Base-by-base conservation (phyloP, 2,329 filamentous ascomycete species). In the Sphaceloma murrayae region DNA sequence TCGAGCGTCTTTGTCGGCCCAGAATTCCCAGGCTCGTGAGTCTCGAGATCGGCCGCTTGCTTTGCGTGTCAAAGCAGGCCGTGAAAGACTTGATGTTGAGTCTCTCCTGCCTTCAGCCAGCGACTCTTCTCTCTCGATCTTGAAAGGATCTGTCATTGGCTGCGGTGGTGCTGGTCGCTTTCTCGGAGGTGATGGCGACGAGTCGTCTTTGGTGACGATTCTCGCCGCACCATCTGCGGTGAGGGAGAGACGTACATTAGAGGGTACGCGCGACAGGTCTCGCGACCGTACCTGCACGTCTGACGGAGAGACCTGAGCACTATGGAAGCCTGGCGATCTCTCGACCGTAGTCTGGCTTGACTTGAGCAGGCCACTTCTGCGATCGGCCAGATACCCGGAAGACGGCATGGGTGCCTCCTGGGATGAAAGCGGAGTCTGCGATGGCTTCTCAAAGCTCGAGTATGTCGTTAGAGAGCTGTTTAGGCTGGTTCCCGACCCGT, bases 151-250 rank as follows among this genome's bases (percentile, higher is more conserved):
- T 46, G 61, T 69, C 51, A 58, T 66, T 55, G 66, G 70, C 48
- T 61, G 70, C 48, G 66, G 72, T 52, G 66, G 67, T 54, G 66
- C 63, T 29, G 45, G 42, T 3, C 34, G 17, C 32, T 46, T 56
- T 51, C 34, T 51, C 48, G 71, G 75, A 42, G 78, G 80, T 1
- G 82, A 85, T 2, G 84, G 82, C 2, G 81, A 82, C 21, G 73
- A 70, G 50, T 81, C 77, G 49, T 80, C 73, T 45, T 81, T 70
- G 11, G 75, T 77, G 16, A 88, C 77, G 42, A 95, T 72, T 55
- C 89, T 82, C n/a, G 89, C 89, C 58, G 88, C 89, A 52, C 89
- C 89, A 57, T 95, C 86, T 22, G 88, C 73, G 13, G 85, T 91
- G 56, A 91, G 78, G 1, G 85, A 86, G 19, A 95, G 71, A 38